These are phyloP conservation scores for Saraca asoca DNA, from an alignment of 331 rosid species.

Conservation along the genomic window DNA sequence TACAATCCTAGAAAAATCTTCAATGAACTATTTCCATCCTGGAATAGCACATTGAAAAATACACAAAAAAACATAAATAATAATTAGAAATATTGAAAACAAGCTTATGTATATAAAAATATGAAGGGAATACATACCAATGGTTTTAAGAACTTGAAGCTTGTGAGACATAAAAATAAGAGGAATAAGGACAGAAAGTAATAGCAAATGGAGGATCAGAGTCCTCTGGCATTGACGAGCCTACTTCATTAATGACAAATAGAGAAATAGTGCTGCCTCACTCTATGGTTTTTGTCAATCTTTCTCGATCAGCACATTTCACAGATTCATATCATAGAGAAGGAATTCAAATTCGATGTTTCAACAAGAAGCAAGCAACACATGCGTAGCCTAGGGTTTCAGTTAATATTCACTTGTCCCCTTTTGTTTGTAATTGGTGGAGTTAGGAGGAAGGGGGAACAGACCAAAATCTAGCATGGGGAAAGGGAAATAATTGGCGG, in stretches of 20 bases:
- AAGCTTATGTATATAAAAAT: neutral
- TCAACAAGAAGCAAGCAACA: conserved; percentile 40
- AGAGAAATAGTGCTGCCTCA: conserved; percentile 16
- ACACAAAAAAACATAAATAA: conserved; percentile 32
- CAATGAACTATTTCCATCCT: conserved; percentile 68
- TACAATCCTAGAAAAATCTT: conserved; percentile 76
- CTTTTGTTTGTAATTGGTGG: conserved; percentile 25
- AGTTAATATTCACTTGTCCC: conserved; percentile 24
- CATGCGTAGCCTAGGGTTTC: conserved; percentile 48
- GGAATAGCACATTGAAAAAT: conserved; percentile 35
- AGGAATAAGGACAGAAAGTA: conserved; percentile 81
- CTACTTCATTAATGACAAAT: conserved; percentile 67
- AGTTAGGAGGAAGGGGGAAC: too few species aligned
- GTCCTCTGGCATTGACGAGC: conserved; percentile 81
- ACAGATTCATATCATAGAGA: conserved; percentile 38
- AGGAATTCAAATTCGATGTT: conserved; percentile 40
- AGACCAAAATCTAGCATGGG: too few species aligned
- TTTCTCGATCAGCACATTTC: conserved; percentile 56
- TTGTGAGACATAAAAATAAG: conserved; percentile 60
- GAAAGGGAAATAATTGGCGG: too few species aligned
- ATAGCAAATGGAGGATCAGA: conserved; percentile 81
- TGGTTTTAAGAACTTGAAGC: conserved; percentile 47
- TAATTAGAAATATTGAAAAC: neutral
- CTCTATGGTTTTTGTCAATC: conserved; percentile 29
- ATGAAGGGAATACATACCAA: conserved; percentile 43